Conservation (phyloP, 306 rosid species). For the Psophocarpus tetragonolobus region DNA sequence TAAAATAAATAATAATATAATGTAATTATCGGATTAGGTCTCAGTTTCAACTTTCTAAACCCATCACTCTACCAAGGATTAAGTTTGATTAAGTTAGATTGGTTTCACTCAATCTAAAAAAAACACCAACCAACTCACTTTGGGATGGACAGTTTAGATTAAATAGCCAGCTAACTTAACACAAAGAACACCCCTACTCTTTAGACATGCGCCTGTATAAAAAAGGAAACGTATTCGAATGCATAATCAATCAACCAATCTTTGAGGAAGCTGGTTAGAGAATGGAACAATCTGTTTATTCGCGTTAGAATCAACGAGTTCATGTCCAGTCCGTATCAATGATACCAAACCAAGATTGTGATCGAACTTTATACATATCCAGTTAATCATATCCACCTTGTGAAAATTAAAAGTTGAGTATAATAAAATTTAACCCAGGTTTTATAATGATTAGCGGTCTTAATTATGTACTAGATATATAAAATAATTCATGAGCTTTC, state of each 20-base stretch:
- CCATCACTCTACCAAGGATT: too few relatives aligned
- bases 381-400: not conserved
- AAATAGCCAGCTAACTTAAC: too few relatives aligned
- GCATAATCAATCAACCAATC: conserved; percentile 11
- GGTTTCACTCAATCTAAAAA: too few relatives aligned
- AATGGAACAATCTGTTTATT: conserved; percentile 17
- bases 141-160: too few relatives aligned
- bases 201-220: not conserved
- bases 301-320: conserved; percentile 1
- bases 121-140: too few relatives aligned
- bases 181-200: too few relatives aligned
- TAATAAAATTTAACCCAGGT: not conserved
- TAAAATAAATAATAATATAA: too few relatives aligned
- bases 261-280: not conserved
- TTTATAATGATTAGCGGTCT: not conserved
- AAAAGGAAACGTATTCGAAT: conserved; percentile 9
- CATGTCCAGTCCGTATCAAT: conserved; percentile 39
- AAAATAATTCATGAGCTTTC: not conserved
- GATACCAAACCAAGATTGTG: conserved; percentile 26
- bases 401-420: not conserved
- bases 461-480: not conserved
- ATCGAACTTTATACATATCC: conserved; percentile 23
- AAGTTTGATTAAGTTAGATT: too few relatives aligned
- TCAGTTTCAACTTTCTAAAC: too few relatives aligned
- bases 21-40: too few relatives aligned